Evolutionary conservation across 805 yeast species (phyloP), one percentile per base, ranked within the genome.

Genomic region (Candida golubevii): DNA sequence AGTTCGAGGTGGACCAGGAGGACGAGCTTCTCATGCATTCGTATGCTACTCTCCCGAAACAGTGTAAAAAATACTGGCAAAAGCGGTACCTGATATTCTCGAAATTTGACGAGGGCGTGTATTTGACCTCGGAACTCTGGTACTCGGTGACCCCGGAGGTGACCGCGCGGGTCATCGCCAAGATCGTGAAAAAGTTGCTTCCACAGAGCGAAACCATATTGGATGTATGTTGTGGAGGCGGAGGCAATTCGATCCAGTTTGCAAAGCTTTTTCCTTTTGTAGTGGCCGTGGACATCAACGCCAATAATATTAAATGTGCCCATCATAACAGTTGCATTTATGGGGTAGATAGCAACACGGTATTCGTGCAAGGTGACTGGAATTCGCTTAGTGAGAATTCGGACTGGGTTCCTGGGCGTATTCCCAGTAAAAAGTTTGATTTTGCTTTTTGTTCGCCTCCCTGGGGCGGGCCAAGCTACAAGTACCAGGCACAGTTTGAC

Each of bases 181-280:
- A 74, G 42, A 73, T 79, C 45, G 62, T 82, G 13, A 61, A 67
- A 40, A 71, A 75, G 12, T 72, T 82, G 45, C 59, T 78, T 18
- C 87, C 82, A 0, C 57, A 72, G 0, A 73, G 79, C 2, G 51
- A 50, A 5, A 69, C 65, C 3, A 64, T 82, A 0, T 59, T 84
- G 11, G 96, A 88, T 56, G 73, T 85, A 2, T 86, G 87, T 54
- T 82, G 91, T 51, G 96, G 96, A 0, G 96, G 89, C 1, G 96
- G 95, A 1, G 96, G 96, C 0, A 88, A 88, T 57, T 67, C 85
- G 1, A 83, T 87, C 18, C 95, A 87, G 53, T 78, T 89, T 60
- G 86, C 90, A 38, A 56, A 69, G 43, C 50, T 58, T 30, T 85
- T 86, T 61, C 73, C 75, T 1, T 53, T 57, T 26, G 83, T 80